Evolutionary conservation across 202 grass and related monocot species (phyloP).

Genomic region (Dendrocalamus latiflorus): DNA sequence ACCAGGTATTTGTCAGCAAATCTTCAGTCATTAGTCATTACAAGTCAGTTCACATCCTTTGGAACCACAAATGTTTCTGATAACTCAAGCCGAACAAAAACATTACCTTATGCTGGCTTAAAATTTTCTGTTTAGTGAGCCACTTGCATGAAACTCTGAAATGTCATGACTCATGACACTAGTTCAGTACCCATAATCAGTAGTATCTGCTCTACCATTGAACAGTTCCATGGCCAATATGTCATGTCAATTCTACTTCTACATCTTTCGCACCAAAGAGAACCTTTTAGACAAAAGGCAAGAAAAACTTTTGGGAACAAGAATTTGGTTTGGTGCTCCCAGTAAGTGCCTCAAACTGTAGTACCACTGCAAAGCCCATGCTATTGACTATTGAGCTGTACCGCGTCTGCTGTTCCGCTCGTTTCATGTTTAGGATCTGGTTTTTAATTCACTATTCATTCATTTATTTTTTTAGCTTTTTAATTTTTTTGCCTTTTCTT

Average conservation of each 20-base stretch:
- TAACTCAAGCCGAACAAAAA: not conserved
- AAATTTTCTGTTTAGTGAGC: not conserved
- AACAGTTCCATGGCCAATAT: not conserved
- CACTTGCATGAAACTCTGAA: not conserved
- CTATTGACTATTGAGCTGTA: not conserved
- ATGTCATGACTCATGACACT: not conserved
- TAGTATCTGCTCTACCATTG: not conserved
- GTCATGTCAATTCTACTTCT: conserved; percentile 9
- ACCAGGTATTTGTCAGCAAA: conserved; percentile 62
- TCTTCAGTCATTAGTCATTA: not conserved
- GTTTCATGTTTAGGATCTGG: too few relatives aligned
- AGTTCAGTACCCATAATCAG: not conserved
- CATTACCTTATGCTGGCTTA: not conserved
- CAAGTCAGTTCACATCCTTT: not conserved
- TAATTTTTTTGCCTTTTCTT: too few relatives aligned
- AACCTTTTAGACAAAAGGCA: conserved; percentile 12
- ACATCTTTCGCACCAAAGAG: not conserved
- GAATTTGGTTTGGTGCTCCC: conserved; percentile 17
- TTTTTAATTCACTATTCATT: too few relatives aligned
- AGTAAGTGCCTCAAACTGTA: conserved; percentile 19
- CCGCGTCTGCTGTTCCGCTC: not conserved
- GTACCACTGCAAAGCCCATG: conserved; percentile 22
- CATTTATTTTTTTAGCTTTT: too few relatives aligned
- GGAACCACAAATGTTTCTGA: not conserved
- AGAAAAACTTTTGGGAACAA: conserved; percentile 31